phyloP scores from a whole-genome alignment of 495 filamentous ascomycete genomes.

The Penicillium canariense region DNA sequence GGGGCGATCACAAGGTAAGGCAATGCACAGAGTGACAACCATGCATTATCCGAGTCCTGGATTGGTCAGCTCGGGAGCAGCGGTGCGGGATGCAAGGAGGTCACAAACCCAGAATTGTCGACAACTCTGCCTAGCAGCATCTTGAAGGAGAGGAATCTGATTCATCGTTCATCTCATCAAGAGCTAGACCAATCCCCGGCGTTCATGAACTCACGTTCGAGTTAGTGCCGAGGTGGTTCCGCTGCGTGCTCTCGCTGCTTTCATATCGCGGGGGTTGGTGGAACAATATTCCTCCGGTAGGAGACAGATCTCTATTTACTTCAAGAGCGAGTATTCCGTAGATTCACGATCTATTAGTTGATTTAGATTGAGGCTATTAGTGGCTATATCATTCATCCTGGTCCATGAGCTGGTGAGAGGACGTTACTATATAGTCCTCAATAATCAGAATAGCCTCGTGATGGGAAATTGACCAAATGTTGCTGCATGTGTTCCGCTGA shows the following conservation, averaged over 20 bases:
- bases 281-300: slow-evolving; percentile 20
- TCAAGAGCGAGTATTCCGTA: too few species aligned
- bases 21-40: slow-evolving; percentile 47
- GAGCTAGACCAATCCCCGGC: slow-evolving; percentile 1
- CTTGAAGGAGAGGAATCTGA: slow-evolving; percentile 20
- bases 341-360: background rate
- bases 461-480: too few species aligned
- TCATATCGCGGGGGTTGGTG: slow-evolving; percentile 7
- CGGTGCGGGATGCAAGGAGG: slow-evolving; percentile 1
- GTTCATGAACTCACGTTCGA: background rate
- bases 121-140: slow-evolving; percentile 8
- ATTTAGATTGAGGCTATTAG: background rate
- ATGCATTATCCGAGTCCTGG: slow-evolving; percentile 51
- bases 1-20: slow-evolving; percentile 48
- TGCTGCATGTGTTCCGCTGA: too few species aligned
- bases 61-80: slow-evolving; percentile 17
- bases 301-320: background rate
- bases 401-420: background rate
- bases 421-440: too few species aligned
- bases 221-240: background rate
- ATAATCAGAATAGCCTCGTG: too few species aligned
- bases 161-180: slow-evolving; percentile 17
- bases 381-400: background rate
- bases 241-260: slow-evolving; percentile 1
- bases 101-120: slow-evolving; percentile 26